Evolutionary conservation across 2,329 filamentous ascomycete genomes (phyloP), one percentile per base, ranked within the genome.

Genomic region (Verticillium klebahnii): DNA sequence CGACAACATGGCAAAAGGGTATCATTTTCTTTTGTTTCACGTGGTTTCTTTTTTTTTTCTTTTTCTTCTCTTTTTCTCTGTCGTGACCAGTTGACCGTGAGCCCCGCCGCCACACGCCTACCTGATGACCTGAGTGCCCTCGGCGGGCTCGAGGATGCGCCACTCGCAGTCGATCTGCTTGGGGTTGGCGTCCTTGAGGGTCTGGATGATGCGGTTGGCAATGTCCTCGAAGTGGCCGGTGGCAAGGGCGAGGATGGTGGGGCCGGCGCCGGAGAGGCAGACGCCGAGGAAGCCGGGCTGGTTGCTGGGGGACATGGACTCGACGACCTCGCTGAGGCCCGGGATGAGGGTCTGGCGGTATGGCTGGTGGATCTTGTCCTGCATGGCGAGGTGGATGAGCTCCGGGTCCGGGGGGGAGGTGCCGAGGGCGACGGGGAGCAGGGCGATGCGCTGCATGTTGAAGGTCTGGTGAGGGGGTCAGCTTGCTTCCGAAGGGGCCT

Each of bases 371-470:
- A 99, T 87, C 78, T 93, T 96, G 80, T 99, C 95, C 78, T 98
- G 95, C 95, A 99, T 99, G 56, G 93, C 94, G 57, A 96, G 88
- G 79, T 96, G 96, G 74, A 99, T 99, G 76, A 96, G 89, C 69
- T 96, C 89, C 25, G 95, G 89, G 72, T 97, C 90, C 1, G 93
- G 94, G 11, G 95, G 94, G 8, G 91, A 94, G 74, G 92, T 89
- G 66, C 93, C 93, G 56, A 99, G 84, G 1, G 93, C 93, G 12
- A 93, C 92, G 36, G 94, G 93, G 14, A 99, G 85, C 58, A 99
- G 84, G 2, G 94, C 93, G 74, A 97, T 92, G 67, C 95, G 86
- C 78, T 98, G 95, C 69, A 98, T 83, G 78, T 99, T 99, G 82
- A 97, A 98, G 34, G 85, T 87, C 85, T 88, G 59, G 17, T 19